Conservation (phyloP, 345 rosid genomes). For the Dimocarpus longan region DNA sequence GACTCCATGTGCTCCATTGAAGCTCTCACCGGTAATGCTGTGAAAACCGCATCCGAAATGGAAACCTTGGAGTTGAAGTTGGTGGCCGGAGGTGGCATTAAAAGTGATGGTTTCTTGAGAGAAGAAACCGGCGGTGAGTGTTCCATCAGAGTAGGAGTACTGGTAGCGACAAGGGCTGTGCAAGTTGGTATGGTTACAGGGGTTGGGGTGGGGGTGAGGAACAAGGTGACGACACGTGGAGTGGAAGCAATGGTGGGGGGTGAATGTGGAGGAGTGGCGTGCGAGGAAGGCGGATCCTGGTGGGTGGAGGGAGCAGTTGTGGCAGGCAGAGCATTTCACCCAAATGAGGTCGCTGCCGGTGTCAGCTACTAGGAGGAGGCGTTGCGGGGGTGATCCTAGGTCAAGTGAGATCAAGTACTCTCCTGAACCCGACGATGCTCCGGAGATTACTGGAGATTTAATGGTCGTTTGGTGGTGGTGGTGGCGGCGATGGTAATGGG, state of each 20-base stretch:
- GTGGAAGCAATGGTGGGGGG: slow-evolving; percentile 71
- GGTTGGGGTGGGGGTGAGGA: slow-evolving; percentile 51
- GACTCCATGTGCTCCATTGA: slow-evolving; percentile 82
- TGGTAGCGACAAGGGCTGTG: slow-evolving; percentile 84
- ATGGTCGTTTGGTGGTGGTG: slow-evolving; percentile 25
- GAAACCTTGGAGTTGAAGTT: slow-evolving; percentile 39
- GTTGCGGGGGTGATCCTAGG: slow-evolving; percentile 81
- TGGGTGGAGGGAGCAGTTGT: slow-evolving; percentile 48
- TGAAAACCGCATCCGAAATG: slow-evolving; percentile 85
- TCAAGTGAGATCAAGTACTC: slow-evolving; percentile 80
- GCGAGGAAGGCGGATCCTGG: slow-evolving; percentile 68
- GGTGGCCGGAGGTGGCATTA: slow-evolving; percentile 52
- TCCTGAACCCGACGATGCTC: slow-evolving; percentile 77
- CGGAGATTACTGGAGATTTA: slow-evolving; percentile 69
- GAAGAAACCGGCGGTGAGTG: slow-evolving; percentile 67
- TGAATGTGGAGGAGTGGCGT: slow-evolving; percentile 77
- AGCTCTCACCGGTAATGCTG: slow-evolving; percentile 62
- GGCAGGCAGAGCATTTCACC: slow-evolving; percentile 84
- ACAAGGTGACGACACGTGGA: slow-evolving; percentile 48
- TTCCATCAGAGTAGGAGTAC: slow-evolving; percentile 75
- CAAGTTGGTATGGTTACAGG: slow-evolving; percentile 55
- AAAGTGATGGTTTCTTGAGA: slow-evolving; percentile 60
- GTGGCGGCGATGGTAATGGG: slow-evolving; percentile 26
- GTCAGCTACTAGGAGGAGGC: slow-evolving; percentile 68
- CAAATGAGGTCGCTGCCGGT: slow-evolving; percentile 92